phyloP scores from a whole-genome alignment of 1,284 basidiomycete genomes.

The Cryptococcus wingfieldii region DNA sequence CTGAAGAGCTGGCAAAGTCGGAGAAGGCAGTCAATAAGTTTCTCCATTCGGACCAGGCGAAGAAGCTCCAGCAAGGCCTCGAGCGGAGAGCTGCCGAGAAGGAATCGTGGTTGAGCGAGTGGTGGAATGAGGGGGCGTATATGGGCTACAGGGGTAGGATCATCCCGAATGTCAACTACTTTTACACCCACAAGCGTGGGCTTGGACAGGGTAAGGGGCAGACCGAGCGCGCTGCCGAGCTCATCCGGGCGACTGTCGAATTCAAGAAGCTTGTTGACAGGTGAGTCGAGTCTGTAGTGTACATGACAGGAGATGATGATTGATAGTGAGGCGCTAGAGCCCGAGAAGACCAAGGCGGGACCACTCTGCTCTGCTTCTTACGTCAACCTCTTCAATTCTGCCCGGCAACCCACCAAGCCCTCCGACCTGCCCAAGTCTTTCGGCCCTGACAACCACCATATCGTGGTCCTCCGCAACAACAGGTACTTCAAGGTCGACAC shows the following conservation, averaged over 20 bases:
- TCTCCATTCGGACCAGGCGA: slow-evolving; percentile 63
- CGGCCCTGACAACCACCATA: slow-evolving; percentile 74
- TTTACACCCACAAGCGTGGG: slow-evolving; percentile 81
- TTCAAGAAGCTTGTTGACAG: slow-evolving; percentile 77
- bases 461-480: slow-evolving; percentile 88
- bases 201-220: slow-evolving; percentile 55
- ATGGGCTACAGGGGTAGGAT: slow-evolving; percentile 65
- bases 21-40: slow-evolving; percentile 65
- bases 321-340: slow-evolving; percentile 70
- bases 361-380: slow-evolving; percentile 95
- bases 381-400: slow-evolving; percentile 93
- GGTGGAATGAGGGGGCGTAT: slow-evolving; percentile 93
- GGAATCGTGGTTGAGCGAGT: slow-evolving; percentile 86
- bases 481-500: slow-evolving; percentile 80
- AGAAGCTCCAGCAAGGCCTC: slow-evolving; percentile 74
- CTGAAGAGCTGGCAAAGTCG: slow-evolving; percentile 60
- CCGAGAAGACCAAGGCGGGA: slow-evolving; percentile 75
- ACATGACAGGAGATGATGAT: not conserved
- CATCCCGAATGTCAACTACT: slow-evolving; percentile 92
- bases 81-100: slow-evolving; percentile 61
- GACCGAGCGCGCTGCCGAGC: slow-evolving; percentile 67
- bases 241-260: slow-evolving; percentile 75
- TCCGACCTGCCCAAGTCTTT: slow-evolving; percentile 82
- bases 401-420: slow-evolving; percentile 76
- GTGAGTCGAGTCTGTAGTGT: slow-evolving; percentile 51